Evolutionary conservation across 2,329 filamentous ascomycete genomes (phyloP), one percentile per base, ranked within the genome.

Genomic region (Cercospora sojina): DNA sequence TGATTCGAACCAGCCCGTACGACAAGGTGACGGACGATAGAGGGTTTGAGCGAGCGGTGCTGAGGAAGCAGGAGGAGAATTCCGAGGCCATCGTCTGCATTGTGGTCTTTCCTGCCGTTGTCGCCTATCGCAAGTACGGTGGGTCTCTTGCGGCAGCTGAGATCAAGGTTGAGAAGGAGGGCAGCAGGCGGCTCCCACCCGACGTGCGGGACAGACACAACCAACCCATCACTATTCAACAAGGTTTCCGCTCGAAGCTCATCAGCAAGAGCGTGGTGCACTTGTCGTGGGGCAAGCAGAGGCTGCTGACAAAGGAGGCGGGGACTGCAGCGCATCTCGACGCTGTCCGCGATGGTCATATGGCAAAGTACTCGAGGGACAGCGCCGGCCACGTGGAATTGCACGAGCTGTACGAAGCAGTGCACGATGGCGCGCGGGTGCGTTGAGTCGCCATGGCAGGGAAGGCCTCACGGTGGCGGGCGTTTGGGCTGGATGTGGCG

Each of bases 281-380:
- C 25, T 69, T 75, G 58, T 51, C 66, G 25, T 76, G 74, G 74
- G 74, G 74, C 59, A 69, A 70, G 66, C 74, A 76, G 64, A 55
- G 71, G 38, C 69, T 75, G 16, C 62, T 76, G 61, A 74, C 74
- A 12, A 72, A 67, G 31, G 73, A 76, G 62, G 73, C 74, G 12
- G 74, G 73, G n/a, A 76, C 74, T 13, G 70, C 68, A 9, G 62
- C 64, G 10, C 70, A 75, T 64, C 66, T 75, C 9, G 71, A 75
- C 41, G 74, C 73, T 2, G 64, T 70, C 35, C 61, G 69, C 23
- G 67, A 72, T 51, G 67, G 65, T 2, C 67, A 65, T 9, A 66
- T 59, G 61, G 41, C 62, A 35, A 78, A 47, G 71, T 75, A 75
- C 38, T 77, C 78, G 51, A 75, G 77, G 29, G 79, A 80, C 63